Percentiles rank a stretch among this genome's conserved stretches.
phyloP scores from a whole-genome alignment of 148 eudicot species.

The Fagopyrum tataricum region DNA sequence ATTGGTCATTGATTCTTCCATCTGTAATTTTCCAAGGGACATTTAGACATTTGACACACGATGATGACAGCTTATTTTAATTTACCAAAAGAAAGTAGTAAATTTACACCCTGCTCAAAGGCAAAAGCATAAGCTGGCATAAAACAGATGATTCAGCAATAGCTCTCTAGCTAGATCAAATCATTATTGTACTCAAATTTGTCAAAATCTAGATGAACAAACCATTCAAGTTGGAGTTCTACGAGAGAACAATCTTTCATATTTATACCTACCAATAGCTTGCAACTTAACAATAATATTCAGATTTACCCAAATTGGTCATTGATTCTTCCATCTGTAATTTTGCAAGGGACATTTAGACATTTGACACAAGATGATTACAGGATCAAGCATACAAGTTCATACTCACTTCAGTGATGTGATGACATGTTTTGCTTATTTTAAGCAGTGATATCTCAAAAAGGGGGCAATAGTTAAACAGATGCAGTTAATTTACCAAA shows the following conservation, averaged over 20 bases:
- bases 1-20: constrained; percentile 64
- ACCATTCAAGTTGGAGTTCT: neutral
- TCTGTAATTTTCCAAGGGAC: constrained; percentile 29
- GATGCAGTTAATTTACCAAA: too few species aligned
- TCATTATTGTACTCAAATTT: neutral
- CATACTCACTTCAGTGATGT: neutral
- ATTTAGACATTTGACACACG: neutral
- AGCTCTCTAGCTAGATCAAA: neutral
- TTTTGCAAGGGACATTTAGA: too few species aligned
- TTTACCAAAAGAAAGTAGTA: neutral
- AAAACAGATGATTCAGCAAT: neutral
- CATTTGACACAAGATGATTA: too few species aligned
- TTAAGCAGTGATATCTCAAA: neutral
- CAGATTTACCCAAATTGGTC: too few species aligned
- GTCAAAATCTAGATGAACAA: neutral
- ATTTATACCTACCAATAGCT: too few species aligned
- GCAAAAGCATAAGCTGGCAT: neutral
- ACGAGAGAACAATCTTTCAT: too few species aligned
- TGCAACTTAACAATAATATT: too few species aligned
- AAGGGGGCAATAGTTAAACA: neutral
- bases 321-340: too few species aligned
- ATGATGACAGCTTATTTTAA: neutral
- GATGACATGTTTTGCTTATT: too few species aligned
- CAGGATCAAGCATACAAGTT: neutral
- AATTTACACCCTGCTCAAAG: neutral